Base-by-base conservation (phyloP, 1,284 basidiomycete genomes). In the Leccinum cinnamomeum region DNA sequence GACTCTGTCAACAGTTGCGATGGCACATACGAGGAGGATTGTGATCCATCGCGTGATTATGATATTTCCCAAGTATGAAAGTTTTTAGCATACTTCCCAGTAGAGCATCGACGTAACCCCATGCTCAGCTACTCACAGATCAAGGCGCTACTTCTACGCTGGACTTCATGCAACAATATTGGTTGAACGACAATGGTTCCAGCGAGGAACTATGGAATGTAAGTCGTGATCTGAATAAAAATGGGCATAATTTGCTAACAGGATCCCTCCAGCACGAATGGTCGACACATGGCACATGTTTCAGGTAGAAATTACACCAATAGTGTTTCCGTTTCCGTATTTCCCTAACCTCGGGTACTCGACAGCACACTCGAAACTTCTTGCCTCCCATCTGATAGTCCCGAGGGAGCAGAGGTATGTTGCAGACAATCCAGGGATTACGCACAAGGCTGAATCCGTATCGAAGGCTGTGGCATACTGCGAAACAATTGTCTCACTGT, bases 271-370 rank as follows among this genome's bases (percentile, higher is more conserved):
- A 86, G 85, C 88, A 90, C 64, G 89, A 90, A 73, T 91, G 88
- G 89, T 66, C 77, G 30, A 84, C 77, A 23, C 90, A 92, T 69
- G 90, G 90, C n/a, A 92, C 90, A 2, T 92, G 91, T 74, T 84
- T 83, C 74, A 87, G 84, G 85, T 85, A 65, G 18, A 23, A 55
- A 11, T 28, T 7, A 18, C 44, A 46, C 18, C 62, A 14, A 30
- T 25, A 16, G 28, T 3, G n/a, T 48, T 46, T 35, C 33, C 23
- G 23, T 23, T 23, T 23, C 23, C 25, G 23, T 62, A 14, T 28
- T 12, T 55, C 28, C 39, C 51, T 65, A 35, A 70, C 61, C n/a
- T 28, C 60, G 37, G 58, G 30, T 50, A 35, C 23, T 25, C 50
- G 10, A 57, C 39, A 90, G 88, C 69, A 91, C 89, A 2, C 80